These are phyloP conservation scores for Fragilariopsis cylindrus DNA, from an alignment of 108 stramenopile species.

Conservation along the genomic window DNA sequence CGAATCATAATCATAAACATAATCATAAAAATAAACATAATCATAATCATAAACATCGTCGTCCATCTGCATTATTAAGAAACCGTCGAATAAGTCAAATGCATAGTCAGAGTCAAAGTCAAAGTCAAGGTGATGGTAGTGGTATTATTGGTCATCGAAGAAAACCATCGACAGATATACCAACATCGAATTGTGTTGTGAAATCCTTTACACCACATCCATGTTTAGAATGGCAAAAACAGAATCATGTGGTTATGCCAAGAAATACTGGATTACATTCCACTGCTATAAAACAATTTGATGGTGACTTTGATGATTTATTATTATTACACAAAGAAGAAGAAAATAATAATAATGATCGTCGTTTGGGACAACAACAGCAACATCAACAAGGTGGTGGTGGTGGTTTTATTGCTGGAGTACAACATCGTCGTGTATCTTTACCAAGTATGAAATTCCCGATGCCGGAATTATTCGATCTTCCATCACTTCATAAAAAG, in stretches of 20 bases:
- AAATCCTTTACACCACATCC: slow-evolving; percentile 1
- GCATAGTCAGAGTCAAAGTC: too few relatives aligned
- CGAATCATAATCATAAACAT: too few relatives aligned
- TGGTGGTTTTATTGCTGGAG: background rate
- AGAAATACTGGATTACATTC: slow-evolving; percentile 1
- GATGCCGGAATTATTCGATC: background rate
- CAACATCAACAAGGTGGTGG: background rate
- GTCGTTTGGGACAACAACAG: background rate
- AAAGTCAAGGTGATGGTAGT: too few relatives aligned
- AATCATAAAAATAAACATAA: too few relatives aligned
- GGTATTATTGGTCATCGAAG: background rate
- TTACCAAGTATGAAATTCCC: background rate
- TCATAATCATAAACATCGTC: too few relatives aligned
- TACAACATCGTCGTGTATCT: background rate
- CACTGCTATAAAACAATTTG: background rate
- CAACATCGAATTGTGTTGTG: background rate
- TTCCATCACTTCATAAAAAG: background rate
- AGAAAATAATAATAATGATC: background rate
- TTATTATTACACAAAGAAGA: background rate
- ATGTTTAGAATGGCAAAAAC: background rate
- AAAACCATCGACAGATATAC: slow-evolving; percentile 7
- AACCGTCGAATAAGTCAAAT: too few relatives aligned
- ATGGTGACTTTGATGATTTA: background rate
- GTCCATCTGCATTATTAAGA: too few relatives aligned
- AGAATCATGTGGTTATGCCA: background rate